These are phyloP conservation scores for Fusarium sp. DNA, from an alignment of 2,329 filamentous ascomycete species.

Conservation along the genomic window DNA sequence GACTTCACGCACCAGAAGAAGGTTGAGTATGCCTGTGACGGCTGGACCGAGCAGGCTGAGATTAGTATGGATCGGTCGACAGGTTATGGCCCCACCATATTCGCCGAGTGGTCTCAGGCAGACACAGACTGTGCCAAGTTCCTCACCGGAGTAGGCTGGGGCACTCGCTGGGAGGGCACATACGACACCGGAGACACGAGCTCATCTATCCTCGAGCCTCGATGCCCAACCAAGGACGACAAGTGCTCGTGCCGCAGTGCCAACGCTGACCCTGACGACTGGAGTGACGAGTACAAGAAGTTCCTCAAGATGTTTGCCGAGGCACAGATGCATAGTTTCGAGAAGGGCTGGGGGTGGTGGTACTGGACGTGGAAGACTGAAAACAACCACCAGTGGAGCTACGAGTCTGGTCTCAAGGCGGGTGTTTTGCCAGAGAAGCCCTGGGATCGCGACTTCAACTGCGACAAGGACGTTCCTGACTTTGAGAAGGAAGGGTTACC, in stretches of 20 bases:
- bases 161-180: conserved; percentile 93
- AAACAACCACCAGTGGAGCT: conserved; percentile 89
- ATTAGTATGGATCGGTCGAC: conserved; percentile 78
- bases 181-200: conserved; percentile 75
- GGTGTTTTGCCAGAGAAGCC: conserved; percentile 85
- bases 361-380: conserved; percentile 99
- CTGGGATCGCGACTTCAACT: conserved; percentile 78
- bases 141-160: conserved; percentile 90
- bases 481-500: conserved; percentile 62
- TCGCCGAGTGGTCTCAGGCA: conserved; percentile 97
- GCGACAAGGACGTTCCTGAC: conserved; percentile 68
- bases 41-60: conserved; percentile 85
- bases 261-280: conserved; percentile 78
- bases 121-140: conserved; percentile 92
- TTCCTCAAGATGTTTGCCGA: conserved; percentile 92
- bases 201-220: conserved; percentile 74
- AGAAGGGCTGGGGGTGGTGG: conserved; percentile 96
- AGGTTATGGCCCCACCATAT: conserved; percentile 93
- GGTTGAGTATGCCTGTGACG: conserved; percentile 86
- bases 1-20: conserved; percentile 85
- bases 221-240: conserved; percentile 76
- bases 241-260: conserved; percentile 81
- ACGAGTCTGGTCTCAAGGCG: conserved; percentile 80
- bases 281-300: conserved; percentile 81
- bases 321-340: conserved; percentile 95